phyloP scores from a whole-genome alignment of 2,329 filamentous ascomycete species.

The Trichophyton equinum region DNA sequence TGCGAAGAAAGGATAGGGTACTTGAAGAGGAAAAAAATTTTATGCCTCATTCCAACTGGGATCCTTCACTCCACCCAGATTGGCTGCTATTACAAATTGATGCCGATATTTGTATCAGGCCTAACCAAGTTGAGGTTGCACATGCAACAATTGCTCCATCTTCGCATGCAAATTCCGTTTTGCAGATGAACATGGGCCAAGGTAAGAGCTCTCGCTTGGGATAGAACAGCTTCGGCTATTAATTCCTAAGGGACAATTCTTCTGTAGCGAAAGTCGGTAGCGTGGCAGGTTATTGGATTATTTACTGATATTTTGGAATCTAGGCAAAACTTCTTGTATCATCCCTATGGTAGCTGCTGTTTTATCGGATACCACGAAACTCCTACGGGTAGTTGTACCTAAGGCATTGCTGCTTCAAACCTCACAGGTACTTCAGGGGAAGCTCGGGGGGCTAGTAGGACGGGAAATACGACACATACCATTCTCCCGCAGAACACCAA shows the following conservation, averaged over 20 bases:
- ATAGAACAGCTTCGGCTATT: too few species aligned
- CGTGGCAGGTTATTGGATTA: background rate
- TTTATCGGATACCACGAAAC: constrained; percentile 38
- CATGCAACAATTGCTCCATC: constrained; percentile 45
- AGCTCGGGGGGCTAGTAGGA: constrained; percentile 45
- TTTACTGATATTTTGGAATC: background rate
- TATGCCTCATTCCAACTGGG: constrained; percentile 46
- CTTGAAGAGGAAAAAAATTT: constrained; percentile 35
- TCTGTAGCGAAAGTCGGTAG: background rate
- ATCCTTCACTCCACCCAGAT: constrained; percentile 42
- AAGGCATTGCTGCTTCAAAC: constrained; percentile 52
- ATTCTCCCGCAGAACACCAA: constrained; percentile 40
- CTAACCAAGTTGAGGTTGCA: constrained; percentile 51
- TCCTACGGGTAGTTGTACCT: constrained; percentile 48
- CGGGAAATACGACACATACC: constrained; percentile 46
- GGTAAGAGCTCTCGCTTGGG: constrained; percentile 26
- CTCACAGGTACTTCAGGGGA: constrained; percentile 42
- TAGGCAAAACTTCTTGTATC: constrained; percentile 53
- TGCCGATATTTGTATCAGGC: constrained; percentile 48
- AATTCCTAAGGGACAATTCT: too few species aligned
- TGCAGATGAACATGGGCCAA: constrained; percentile 58
- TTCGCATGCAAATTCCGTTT: constrained; percentile 43
- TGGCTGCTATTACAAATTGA: constrained; percentile 59
- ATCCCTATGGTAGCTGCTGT: constrained; percentile 49
- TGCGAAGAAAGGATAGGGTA: background rate